Conservation (phyloP, 2,329 filamentous ascomycete species). For the Hymenoscyphus fructigenus region DNA sequence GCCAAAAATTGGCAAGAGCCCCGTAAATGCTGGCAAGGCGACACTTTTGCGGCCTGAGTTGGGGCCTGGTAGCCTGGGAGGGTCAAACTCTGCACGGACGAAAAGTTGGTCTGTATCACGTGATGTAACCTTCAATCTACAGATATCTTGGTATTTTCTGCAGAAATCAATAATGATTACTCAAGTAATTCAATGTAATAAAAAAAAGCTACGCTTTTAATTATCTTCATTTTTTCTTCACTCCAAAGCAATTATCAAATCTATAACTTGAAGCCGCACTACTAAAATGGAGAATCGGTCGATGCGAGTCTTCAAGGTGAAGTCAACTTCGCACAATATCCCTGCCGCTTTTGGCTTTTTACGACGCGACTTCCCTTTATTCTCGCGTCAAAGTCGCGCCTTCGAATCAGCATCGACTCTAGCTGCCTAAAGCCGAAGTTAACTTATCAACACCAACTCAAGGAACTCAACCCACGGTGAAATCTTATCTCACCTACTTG, state of each 20-base stretch:
- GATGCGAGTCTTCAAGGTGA: no score
- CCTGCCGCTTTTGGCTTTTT: background rate
- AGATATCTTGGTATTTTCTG: no score
- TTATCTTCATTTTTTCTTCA: no score
- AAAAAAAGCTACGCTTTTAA: no score
- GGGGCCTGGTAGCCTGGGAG: background rate
- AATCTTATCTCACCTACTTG: background rate
- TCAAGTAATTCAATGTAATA: no score
- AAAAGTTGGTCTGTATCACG: background rate
- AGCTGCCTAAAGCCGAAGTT: background rate
- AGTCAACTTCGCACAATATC: background rate
- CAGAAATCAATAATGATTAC: no score
- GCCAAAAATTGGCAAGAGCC: background rate
- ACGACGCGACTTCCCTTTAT: background rate
- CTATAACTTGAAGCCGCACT: no score
- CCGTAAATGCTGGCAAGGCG: background rate
- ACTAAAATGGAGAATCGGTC: no score
- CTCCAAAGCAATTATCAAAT: no score
- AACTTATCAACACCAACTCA: background rate
- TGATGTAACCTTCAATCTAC: background rate
- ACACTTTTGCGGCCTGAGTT: background rate
- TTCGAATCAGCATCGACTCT: background rate
- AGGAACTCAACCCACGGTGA: background rate
- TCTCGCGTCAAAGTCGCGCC: background rate
- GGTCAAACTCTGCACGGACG: background rate